These are phyloP conservation scores for Nitzschia inconspicua DNA, from an alignment of 108 stramenopile genomes.

Conservation along the genomic window DNA sequence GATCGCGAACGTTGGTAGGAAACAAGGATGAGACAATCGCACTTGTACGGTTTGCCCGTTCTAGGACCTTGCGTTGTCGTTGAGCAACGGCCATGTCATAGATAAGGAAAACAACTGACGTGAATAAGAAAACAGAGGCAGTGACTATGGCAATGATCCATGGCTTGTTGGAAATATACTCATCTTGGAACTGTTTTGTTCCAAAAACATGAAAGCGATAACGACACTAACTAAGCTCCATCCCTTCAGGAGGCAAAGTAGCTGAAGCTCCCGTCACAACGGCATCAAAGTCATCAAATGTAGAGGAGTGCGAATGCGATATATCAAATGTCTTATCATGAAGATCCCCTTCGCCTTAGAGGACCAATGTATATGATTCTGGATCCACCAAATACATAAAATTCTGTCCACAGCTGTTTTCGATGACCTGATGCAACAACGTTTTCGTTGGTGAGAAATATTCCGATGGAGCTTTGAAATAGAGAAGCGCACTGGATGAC, in stretches of 20 bases:
- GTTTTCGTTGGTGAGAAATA: too few species aligned
- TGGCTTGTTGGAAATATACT: not conserved
- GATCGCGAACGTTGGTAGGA: slow-evolving; percentile 16
- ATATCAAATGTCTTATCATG: not conserved
- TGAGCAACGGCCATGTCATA: not conserved
- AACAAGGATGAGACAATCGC: slow-evolving; percentile 29
- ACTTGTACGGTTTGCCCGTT: slow-evolving; percentile 12
- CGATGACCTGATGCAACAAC: too few species aligned
- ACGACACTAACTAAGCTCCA: not conserved
- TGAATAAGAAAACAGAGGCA: not conserved
- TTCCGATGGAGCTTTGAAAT: too few species aligned
- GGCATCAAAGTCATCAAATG: not conserved
- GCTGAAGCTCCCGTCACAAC: not conserved
- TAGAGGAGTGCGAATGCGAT: not conserved
- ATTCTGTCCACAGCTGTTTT: slow-evolving; percentile 3
- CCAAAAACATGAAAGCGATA: not conserved
- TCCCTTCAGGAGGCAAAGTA: too few species aligned
- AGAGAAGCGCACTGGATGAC: too few species aligned
- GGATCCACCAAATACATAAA: not conserved
- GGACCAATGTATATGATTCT: not conserved
- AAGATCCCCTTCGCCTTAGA: slow-evolving; percentile 6
- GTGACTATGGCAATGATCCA: too few species aligned
- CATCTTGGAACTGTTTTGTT: not conserved
- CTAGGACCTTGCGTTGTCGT: not conserved
- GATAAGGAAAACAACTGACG: not conserved